These are phyloP conservation scores for Xylariaceae sp. DNA, from an alignment of 2,329 filamentous ascomycete species.

Conservation along the genomic window DNA sequence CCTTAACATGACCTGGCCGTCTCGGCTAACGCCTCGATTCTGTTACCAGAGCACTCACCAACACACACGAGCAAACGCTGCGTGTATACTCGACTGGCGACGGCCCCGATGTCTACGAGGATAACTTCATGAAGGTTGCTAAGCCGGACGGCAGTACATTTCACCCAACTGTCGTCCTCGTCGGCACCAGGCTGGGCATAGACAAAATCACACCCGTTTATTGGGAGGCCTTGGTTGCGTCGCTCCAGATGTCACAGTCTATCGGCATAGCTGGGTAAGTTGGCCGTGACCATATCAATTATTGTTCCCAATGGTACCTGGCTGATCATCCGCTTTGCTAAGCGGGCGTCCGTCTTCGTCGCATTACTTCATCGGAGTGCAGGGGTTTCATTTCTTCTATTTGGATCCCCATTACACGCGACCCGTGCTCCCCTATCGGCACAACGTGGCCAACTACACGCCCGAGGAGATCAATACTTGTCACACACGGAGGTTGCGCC, in stretches of 20 bases:
- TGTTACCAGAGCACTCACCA: constrained; percentile 64
- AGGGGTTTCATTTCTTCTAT: constrained; percentile 81
- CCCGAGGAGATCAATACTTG: constrained; percentile 74
- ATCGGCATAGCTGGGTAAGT: constrained; percentile 89
- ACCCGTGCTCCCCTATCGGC: constrained; percentile 64
- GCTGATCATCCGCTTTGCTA: constrained; percentile 11
- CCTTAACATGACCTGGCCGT: not conserved
- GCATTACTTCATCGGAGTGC: constrained; percentile 58
- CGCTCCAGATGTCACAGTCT: constrained; percentile 85
- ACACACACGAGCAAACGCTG: constrained; percentile 60
- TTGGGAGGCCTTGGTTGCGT: constrained; percentile 84
- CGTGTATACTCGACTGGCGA: constrained; percentile 88
- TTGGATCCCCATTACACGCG: constrained; percentile 90
- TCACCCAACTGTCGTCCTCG: constrained; percentile 79
- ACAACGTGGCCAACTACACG: constrained; percentile 56
- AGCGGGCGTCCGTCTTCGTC: constrained; percentile 91
- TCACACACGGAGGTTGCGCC: constrained; percentile 79
- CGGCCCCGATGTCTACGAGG: constrained; percentile 88
- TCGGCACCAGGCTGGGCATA: constrained; percentile 86
- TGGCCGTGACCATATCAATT: not conserved
- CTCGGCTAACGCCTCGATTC: constrained; percentile 9
- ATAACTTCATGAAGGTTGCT: constrained; percentile 76
- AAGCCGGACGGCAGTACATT: constrained; percentile 63
- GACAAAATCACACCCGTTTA: constrained; percentile 94
- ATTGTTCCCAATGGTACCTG: too few relatives aligned